Evolutionary conservation across 352 stramenopile species (phyloP).

Genomic region (Nothophytophthora sp.): DNA sequence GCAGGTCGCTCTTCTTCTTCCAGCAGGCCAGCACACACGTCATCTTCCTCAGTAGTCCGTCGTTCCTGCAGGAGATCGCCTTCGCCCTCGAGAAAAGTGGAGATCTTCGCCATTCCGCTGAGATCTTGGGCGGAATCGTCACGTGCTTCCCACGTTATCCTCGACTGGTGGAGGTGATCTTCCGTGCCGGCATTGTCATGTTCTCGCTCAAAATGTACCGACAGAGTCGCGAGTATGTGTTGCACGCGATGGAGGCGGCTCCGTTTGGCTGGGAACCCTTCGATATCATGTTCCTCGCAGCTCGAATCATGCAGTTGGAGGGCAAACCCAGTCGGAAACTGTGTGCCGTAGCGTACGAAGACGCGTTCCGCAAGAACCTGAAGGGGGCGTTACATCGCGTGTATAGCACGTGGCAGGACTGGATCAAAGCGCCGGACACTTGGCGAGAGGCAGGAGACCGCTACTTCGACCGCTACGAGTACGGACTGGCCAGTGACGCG

Average conservation of each 20-base stretch:
- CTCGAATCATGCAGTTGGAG: constrained; percentile 61
- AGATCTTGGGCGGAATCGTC: constrained; percentile 61
- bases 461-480: constrained; percentile 51
- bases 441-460: constrained; percentile 55
- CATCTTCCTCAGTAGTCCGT: constrained; percentile 44
- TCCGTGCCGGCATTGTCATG: constrained; percentile 66
- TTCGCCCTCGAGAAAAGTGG: constrained; percentile 43
- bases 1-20: constrained; percentile 51
- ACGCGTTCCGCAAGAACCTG: constrained; percentile 52
- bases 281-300: constrained; percentile 67
- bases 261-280: constrained; percentile 49
- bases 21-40: constrained; percentile 48
- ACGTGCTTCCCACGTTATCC: constrained; percentile 58
- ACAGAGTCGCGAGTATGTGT: constrained; percentile 68
- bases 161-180: constrained; percentile 55
- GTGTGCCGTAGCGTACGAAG: constrained; percentile 66
- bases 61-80: constrained; percentile 65
- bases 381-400: constrained; percentile 10
- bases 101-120: constrained; percentile 42
- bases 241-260: constrained; percentile 55
- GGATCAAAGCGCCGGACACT: constrained; percentile 47
- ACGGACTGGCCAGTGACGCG: constrained; percentile 59
- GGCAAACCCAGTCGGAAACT: constrained; percentile 38
- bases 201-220: constrained; percentile 57
- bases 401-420: constrained; percentile 52